Base-by-base conservation (phyloP, 2,329 filamentous ascomycete species). In the Chaetomium olivaceum region DNA sequence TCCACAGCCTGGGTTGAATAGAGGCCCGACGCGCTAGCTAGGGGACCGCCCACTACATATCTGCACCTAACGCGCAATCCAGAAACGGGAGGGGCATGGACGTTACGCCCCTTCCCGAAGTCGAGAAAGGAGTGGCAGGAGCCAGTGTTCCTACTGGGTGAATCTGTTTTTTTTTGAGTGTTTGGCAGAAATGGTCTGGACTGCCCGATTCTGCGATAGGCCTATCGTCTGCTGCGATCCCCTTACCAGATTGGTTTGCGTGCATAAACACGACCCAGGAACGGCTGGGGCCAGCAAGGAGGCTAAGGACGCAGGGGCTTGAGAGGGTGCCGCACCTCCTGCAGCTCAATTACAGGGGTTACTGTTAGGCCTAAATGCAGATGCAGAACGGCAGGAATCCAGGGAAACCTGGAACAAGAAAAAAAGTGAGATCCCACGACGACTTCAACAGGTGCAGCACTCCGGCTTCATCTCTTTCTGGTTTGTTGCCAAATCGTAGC, bases 361-460 rank as follows among this genome's bases (percentile, higher is more conserved):
- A 64, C 29, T 46, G 65, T 71, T 66, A 61, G 70, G 70, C 70
- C 70, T 68, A 68, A 71, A 71, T 69, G 67, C 64, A 67, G 59
- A 52, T 57, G 54, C 54, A 57, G 31, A 56, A 27, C 52, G 61
- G 67, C 59, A 67, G 65, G 65, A 55, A 63, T 69, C 64, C 43
- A 64, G 65, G 54, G 57, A 51, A 61, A 61, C 36, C 61, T 58
- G 31, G 14, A 51, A 25, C 31, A 39, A 63, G 21, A 66, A 71
- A 69, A 65, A 65, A 65, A 46, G 33, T 54, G 19, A 50, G 23
- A 46, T 36, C 50, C 56, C 60, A 62, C 60, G 52, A 61, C 39
- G 36, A 60, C 54, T 43, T 59, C 65, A 61, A 64, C 58, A 33
- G 16, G 58, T 59, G 61, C 61, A 61, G 23, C 39, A 19, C 16